These are phyloP conservation scores for Aspergillus bertholletiae DNA, from an alignment of 495 filamentous ascomycete species.

Conservation along the genomic window DNA sequence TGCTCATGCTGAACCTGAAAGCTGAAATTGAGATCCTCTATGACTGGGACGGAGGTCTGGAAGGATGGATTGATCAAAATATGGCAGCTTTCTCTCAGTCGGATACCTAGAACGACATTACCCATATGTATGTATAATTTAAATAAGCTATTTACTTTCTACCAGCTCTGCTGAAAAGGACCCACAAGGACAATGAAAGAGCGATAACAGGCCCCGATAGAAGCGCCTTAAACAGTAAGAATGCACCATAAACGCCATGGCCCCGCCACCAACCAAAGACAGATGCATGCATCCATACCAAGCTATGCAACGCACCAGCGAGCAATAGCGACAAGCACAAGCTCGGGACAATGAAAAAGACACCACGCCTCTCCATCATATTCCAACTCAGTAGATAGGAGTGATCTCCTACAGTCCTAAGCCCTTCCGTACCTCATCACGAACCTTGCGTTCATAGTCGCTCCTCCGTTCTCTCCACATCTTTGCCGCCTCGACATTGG, in stretches of 20 bases:
- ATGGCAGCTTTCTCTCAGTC: slow-evolving; percentile 13
- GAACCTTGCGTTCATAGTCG: slow-evolving; percentile 84
- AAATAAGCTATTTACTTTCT: not conserved
- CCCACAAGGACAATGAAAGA: not conserved
- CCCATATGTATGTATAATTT: not conserved
- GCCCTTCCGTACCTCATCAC: slow-evolving; percentile 71
- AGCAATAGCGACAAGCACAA: not conserved
- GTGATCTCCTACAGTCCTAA: slow-evolving; percentile 49
- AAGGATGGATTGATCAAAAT: slow-evolving; percentile 58
- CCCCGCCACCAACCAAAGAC: not conserved
- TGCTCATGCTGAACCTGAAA: slow-evolving; percentile 84
- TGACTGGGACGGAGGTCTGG: slow-evolving; percentile 52
- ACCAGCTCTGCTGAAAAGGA: not conserved
- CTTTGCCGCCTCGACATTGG: slow-evolving; percentile 96
- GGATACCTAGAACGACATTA: not conserved
- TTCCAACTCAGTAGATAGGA: not conserved
- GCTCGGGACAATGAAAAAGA: not conserved
- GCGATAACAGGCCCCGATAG: not conserved
- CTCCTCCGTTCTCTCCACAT: slow-evolving; percentile 89
- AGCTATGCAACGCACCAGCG: not conserved
- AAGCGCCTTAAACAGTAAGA: not conserved
- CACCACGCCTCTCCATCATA: not conserved
- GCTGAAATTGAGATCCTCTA: slow-evolving; percentile 87
- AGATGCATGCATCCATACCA: not conserved
- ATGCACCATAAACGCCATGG: not conserved